Percentiles rank a stretch among this genome's conserved stretches.
These are phyloP conservation scores for Eimeria acervulina DNA, from an alignment of 169 alveolate species.

Conservation along the genomic window DNA sequence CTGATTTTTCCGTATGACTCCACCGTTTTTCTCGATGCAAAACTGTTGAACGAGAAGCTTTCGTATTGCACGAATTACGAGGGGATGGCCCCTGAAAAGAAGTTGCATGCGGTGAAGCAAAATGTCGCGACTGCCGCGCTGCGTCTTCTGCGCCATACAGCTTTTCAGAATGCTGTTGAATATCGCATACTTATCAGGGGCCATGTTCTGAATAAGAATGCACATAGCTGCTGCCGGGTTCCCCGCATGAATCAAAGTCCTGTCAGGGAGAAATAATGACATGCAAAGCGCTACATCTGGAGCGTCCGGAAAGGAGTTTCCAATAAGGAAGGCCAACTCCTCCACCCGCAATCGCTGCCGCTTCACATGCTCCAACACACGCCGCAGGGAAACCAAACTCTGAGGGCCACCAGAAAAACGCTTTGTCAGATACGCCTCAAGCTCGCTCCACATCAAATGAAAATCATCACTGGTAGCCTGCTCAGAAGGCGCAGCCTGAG, in stretches of 20 bases:
- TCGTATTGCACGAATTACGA: constrained; percentile 75
- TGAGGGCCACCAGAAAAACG: constrained; percentile 68
- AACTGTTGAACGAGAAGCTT: constrained; percentile 77
- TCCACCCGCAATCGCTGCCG: constrained; percentile 75
- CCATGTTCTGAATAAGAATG: constrained; percentile 73
- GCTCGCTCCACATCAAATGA: constrained; percentile 72
- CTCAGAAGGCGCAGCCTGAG: not conserved
- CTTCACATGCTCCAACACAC: constrained; percentile 57
- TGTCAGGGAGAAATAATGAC: constrained; percentile 75
- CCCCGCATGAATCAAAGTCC: constrained; percentile 56
- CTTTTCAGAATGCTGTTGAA: constrained; percentile 73
- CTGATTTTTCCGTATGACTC: constrained; percentile 40
- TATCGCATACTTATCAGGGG: constrained; percentile 75
- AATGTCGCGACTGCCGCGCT: constrained; percentile 77
- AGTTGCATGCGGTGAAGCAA: constrained; percentile 79
- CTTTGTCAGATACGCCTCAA: constrained; percentile 70
- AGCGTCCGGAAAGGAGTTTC: constrained; percentile 54
- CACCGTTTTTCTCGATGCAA: constrained; percentile 76
- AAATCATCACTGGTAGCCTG: constrained; percentile 66
- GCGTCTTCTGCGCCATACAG: constrained; percentile 59
- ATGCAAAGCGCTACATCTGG: constrained; percentile 78
- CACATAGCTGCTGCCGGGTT: constrained; percentile 81
- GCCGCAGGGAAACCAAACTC: constrained; percentile 34
- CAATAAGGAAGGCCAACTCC: constrained; percentile 76
- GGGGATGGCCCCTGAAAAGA: constrained; percentile 78